A percentile compares a stretch with the other conserved stretches of the same genome.
Evolutionary conservation across 495 filamentous ascomycete species (phyloP).

Genomic region (Stereocaulon alpinum): DNA sequence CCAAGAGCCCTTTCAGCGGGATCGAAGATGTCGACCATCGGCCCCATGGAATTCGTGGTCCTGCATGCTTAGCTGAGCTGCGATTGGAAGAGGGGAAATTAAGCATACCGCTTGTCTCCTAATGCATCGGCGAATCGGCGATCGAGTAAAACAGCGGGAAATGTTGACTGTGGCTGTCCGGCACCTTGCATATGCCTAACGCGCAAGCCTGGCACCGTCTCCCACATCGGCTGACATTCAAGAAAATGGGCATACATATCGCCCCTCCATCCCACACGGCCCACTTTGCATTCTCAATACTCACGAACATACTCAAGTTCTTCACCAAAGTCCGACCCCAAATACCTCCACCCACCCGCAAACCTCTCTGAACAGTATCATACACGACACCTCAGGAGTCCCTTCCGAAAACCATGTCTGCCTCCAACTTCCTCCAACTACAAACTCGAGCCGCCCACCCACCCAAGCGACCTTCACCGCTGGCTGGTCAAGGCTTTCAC

Average conservation of each 20-base stretch:
- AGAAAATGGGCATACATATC: not conserved
- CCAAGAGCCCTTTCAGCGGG: no score
- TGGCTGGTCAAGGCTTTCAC: conserved; percentile 6
- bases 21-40: not conserved
- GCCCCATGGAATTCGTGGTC: not conserved
- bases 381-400: not conserved
- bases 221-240: not conserved
- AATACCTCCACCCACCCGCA: not conserved
- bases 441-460: conserved; percentile 26
- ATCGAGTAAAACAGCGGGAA: not conserved
- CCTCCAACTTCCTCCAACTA: conserved; percentile 31
- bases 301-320: no score
- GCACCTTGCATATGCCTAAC: not conserved
- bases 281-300: no score
- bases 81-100: not conserved
- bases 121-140: not conserved
- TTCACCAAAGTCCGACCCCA: not conserved
- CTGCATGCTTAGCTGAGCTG: not conserved
- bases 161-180: not conserved
- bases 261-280: not conserved
- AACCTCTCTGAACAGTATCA: not conserved
- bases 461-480: conserved; percentile 4
- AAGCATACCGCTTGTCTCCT: not conserved
- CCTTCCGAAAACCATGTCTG: conserved; percentile 28
- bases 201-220: not conserved